A percentile compares a stretch with the other conserved stretches of the same genome.
Conservation (phyloP, 257 asterid genomes). For the Apocynum venetum region DNA sequence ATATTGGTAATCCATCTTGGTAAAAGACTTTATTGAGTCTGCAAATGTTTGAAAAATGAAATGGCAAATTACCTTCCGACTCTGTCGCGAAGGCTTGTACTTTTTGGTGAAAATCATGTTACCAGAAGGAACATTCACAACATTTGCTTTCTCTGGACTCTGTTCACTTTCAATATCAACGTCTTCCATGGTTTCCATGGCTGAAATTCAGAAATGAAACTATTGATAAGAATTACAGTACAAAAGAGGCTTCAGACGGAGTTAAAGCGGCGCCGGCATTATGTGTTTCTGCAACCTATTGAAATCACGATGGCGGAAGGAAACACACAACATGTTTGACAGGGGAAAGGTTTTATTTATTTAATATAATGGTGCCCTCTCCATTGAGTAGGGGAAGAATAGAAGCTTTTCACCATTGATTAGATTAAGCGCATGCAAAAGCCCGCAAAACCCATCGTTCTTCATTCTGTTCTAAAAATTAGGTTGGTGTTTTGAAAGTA, state of each 20-base stretch:
- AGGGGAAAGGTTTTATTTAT: not conserved
- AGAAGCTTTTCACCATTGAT: not conserved
- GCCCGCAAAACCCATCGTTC: not conserved
- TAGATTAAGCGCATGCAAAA: not conserved
- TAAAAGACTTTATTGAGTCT: too few relatives aligned
- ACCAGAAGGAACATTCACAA: not conserved
- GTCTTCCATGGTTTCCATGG: not conserved
- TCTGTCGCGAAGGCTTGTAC: not conserved
- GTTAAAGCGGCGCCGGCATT: not conserved
- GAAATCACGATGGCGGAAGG: not conserved
- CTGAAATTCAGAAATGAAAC: not conserved
- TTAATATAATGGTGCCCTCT: not conserved
- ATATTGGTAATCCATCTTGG: too few relatives aligned
- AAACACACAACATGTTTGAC: not conserved
- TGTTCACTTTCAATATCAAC: slow-evolving; percentile 8
- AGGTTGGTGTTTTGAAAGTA: not conserved
- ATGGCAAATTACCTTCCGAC: not conserved
- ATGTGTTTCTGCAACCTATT: not conserved
- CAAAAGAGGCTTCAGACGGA: not conserved
- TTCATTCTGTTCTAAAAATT: not conserved
- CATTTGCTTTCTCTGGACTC: not conserved
- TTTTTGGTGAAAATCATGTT: slow-evolving; percentile 8
- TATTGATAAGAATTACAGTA: not conserved
- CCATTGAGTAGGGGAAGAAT: not conserved
- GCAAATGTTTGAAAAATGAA: not conserved